Base-by-base conservation (phyloP, 2,329 filamentous ascomycete genomes). In the Apiospora sp. region DNA sequence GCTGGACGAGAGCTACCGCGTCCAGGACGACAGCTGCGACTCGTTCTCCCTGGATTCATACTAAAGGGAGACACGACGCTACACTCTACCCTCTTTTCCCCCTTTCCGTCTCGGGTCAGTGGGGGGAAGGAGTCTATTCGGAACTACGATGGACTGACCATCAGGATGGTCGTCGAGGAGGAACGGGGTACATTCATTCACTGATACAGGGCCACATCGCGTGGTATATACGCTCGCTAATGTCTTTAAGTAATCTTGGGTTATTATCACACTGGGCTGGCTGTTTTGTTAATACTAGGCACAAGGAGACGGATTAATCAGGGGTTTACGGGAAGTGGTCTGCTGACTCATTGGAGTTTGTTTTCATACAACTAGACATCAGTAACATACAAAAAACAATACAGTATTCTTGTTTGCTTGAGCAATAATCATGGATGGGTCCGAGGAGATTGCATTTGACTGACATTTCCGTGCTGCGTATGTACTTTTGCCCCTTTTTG, bases 201-300 rank as follows among this genome's bases (percentile, higher is more conserved):
- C 22, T 5, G 10, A 34, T 41, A 22, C 34, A n/a, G 58, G 58
- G 22, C 22, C n/a, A 51, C 12, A 41, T 8, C 13, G 22, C 37
- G 19, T 64, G 58, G 34, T 13, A 41, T 8, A 64, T 41, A 64
- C 30, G 58, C 58, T 64, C 58, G 34, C 58, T 41, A 41, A 64
- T 64, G 30, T 41, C 27, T 30, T 10, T 41, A 64, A 41, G 37
- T 10, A 41, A 41, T 41, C n/a, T 64, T 64, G 19, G 34, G 34
- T 41, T 37, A 30, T 22, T 64, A 37, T 41, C 41, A 22, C 27
- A 34, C 54, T 61, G 27, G 54, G 54, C 54, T 61, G 54, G 54
- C 54, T 61, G 54, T 22, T 61, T 61, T 34, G 24, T 27, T 58
- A 10, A 58, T 58, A 58, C 24, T 58, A 12, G 49, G 49, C 14